Conservation (phyloP, 2,329 filamentous ascomycete species). For the Malbranchea cinnamomea region DNA sequence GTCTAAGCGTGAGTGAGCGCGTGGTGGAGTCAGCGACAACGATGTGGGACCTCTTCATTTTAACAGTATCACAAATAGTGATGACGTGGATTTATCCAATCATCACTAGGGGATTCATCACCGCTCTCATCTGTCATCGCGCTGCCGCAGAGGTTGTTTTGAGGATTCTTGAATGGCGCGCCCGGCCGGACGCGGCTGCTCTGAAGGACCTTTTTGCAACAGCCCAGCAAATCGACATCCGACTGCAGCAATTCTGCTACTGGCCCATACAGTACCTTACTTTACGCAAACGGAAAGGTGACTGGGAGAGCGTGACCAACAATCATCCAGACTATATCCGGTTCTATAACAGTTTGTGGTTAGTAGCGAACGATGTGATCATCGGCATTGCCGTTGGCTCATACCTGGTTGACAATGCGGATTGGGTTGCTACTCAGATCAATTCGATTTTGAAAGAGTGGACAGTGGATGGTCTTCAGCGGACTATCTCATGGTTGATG, state of each 20-base stretch:
- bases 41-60: slow-evolving; percentile 58
- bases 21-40: slow-evolving; percentile 88
- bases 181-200: slow-evolving; percentile 62
- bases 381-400: slow-evolving; percentile 93
- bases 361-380: slow-evolving; percentile 96
- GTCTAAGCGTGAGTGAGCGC: slow-evolving; percentile 81
- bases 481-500: slow-evolving; percentile 91
- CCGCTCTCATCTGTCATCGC: slow-evolving; percentile 65
- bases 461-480: slow-evolving; percentile 74
- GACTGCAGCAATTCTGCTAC: slow-evolving; percentile 94
- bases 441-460: slow-evolving; percentile 62
- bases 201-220: slow-evolving; percentile 93
- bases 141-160: slow-evolving; percentile 67
- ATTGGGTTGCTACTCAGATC: slow-evolving; percentile 68
- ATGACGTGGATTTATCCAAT: slow-evolving; percentile 66
- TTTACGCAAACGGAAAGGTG: slow-evolving; percentile 70
- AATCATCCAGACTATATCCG: slow-evolving; percentile 96
- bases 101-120: slow-evolving; percentile 56
- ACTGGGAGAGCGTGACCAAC: slow-evolving; percentile 91
- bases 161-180: slow-evolving; percentile 68
- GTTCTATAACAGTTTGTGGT: slow-evolving; percentile 97
- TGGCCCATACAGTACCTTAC: slow-evolving; percentile 97
- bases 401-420: slow-evolving; percentile 90
- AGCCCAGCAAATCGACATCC: slow-evolving; percentile 92
- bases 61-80: slow-evolving; percentile 55